phyloP scores from a whole-genome alignment of 768 basidiomycete genomes.

The Vararia minispora region DNA sequence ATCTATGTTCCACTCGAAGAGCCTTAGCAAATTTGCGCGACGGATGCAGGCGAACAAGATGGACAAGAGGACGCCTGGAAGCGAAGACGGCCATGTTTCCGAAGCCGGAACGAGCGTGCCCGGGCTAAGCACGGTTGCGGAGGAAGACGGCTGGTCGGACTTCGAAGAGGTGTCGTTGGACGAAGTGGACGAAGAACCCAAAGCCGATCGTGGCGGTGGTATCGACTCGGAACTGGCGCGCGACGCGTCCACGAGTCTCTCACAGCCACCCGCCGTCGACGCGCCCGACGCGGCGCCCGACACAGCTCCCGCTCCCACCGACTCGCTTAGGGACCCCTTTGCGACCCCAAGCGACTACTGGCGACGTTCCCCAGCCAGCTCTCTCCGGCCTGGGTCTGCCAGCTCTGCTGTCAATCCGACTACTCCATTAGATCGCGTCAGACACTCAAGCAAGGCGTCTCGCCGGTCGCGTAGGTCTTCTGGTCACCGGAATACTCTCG shows the following conservation, averaged over 20 bases:
- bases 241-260: too few species aligned
- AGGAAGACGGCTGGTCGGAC: conserved; percentile 30
- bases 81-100: too few species aligned
- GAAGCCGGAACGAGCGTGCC: too few species aligned
- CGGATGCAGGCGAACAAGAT: too few species aligned
- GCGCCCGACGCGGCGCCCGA: conserved; percentile 1
- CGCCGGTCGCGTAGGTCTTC: conserved; percentile 10
- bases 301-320: background rate
- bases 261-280: too few species aligned
- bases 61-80: too few species aligned
- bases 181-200: conserved; percentile 8
- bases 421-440: conserved; percentile 1
- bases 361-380: background rate
- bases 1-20: too few species aligned
- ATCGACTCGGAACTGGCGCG: too few species aligned
- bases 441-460: conserved; percentile 13
- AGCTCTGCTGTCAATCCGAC: conserved; percentile 1
- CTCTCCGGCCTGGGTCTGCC: background rate
- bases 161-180: conserved; percentile 41
- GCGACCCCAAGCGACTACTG: conserved; percentile 3
- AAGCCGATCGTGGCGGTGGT: too few species aligned
- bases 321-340: background rate
- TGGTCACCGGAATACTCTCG: conserved; percentile 1
- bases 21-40: too few species aligned
- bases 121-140: conserved; percentile 12